Evolutionary conservation across 768 basidiomycete genomes (phyloP), one percentile per base, ranked within the genome.

Genomic region (Pholiota molesta): DNA sequence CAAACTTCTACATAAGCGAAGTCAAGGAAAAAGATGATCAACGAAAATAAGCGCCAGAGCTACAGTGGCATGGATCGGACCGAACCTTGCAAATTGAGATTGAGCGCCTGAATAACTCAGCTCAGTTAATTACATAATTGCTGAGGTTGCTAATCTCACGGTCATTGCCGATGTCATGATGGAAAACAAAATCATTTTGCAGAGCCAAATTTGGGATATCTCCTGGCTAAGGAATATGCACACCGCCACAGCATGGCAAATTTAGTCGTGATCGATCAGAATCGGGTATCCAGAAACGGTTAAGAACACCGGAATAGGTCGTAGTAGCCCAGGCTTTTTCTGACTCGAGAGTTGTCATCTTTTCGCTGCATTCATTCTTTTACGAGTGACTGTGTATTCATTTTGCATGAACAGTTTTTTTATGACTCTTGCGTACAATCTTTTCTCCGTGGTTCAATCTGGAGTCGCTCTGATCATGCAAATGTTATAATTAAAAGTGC

Each of bases 171-270:
- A 23, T 23, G 47, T 23, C 47, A 13, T 19, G 21, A 49, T 5
- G 10, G 10, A 49, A 44, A n/a, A 44, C 17, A 44, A 44, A 44
- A 44, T n/a, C 42, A 39, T n/a, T 51, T 23, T 29, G 17, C 33
- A 14, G 33, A 10, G 19, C 53, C n/a, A 21, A 39, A 54, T 37
- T 37, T 54, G 35, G 53, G 21, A 54, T 54, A 54, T 54, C 53
- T 54, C 35, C 47, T 49, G 23, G 44, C 47, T 23, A 49, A 49
- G 35, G 28, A 11, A 57, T 44, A 57, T 47, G 56, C 23, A 57
- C 56, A 57, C 56, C 42, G 56, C 56, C 56, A 57, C 56, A 57
- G 56, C 56, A 57, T 57, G 56, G 44, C 44, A 57, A 57, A 47
- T 29, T 57, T 57, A 49, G 56, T 57, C 6, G 16, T 31, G 44